Percentiles rank a stretch among this genome's conserved stretches.
Conservation (phyloP, 441 rosid genomes). For the Eutrema salsugineum region DNA sequence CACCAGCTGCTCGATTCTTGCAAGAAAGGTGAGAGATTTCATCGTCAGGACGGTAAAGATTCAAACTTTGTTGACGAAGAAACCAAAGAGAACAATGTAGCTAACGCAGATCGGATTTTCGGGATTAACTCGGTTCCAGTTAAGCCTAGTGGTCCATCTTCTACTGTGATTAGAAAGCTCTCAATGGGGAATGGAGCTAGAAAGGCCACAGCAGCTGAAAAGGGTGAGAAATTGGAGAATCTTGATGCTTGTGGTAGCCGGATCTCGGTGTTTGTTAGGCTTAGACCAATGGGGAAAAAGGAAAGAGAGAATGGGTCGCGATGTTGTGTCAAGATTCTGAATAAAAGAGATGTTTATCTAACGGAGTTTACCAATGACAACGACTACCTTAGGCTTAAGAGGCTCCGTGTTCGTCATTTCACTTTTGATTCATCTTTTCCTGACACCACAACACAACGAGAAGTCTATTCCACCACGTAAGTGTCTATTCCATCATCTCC, state of each 20-base stretch:
- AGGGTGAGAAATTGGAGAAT: slow-evolving; percentile 39
- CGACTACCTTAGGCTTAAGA: slow-evolving; percentile 83
- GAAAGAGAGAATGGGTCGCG: slow-evolving; percentile 82
- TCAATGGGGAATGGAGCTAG: slow-evolving; percentile 53
- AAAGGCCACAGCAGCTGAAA: slow-evolving; percentile 43
- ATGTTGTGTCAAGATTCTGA: slow-evolving; percentile 80
- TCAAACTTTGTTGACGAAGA: slow-evolving; percentile 35
- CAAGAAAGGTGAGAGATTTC: slow-evolving; percentile 33
- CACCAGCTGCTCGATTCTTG: slow-evolving; percentile 49
- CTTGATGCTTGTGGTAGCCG: slow-evolving; percentile 36
- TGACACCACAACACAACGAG: slow-evolving; percentile 67
- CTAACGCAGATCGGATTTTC: slow-evolving; percentile 46
- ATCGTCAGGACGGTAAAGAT: slow-evolving; percentile 31
- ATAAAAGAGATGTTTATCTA: slow-evolving; percentile 76
- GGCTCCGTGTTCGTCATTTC: slow-evolving; percentile 87
- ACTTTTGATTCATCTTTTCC: slow-evolving; percentile 86
- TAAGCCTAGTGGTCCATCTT: slow-evolving; percentile 34
- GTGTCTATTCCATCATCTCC: slow-evolving; percentile 20
- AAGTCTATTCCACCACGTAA: slow-evolving; percentile 89
- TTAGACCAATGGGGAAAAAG: slow-evolving; percentile 90
- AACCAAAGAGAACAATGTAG: slow-evolving; percentile 62
- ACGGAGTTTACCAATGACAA: slow-evolving; percentile 80
- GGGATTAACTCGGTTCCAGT: slow-evolving; percentile 50
- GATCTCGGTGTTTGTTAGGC: slow-evolving; percentile 84
- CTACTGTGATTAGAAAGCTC: slow-evolving; percentile 63